A percentile compares a stretch with the other conserved stretches of the same genome.
Evolutionary conservation across 106 monocot genomes (phyloP).

Genomic region (Dendrobium chrysotoxum): DNA sequence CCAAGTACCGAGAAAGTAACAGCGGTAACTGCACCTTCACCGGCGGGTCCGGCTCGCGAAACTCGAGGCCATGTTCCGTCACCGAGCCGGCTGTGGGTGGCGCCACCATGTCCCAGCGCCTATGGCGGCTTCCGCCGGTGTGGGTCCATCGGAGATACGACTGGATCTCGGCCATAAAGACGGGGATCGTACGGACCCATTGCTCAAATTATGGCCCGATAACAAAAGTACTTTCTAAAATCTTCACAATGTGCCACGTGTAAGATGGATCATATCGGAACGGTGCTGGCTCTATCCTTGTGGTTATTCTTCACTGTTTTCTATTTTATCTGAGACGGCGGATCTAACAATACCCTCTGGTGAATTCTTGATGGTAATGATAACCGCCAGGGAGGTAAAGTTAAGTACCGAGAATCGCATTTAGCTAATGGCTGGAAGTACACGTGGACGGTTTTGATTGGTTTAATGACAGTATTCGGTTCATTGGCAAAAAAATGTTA

Average conservation of each 20-base stretch:
- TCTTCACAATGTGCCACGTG: not conserved
- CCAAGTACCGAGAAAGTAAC: too few relatives aligned
- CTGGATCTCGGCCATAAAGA: not conserved
- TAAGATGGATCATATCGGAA: not conserved
- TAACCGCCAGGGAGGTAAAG: not conserved
- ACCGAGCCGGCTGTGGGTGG: not conserved
- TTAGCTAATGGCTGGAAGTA: not conserved
- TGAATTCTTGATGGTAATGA: not conserved
- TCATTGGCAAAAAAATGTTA: not conserved
- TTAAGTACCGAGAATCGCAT: too few relatives aligned
- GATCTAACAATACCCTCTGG: not conserved
- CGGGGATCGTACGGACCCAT: not conserved
- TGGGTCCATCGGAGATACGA: not conserved
- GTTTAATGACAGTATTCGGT: not conserved
- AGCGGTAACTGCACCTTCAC: too few relatives aligned
- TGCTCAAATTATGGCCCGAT: not conserved
- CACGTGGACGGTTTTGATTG: not conserved
- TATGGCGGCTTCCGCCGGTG: not conserved
- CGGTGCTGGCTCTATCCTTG: not conserved
- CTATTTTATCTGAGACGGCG: not conserved
- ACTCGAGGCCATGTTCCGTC: not conserved
- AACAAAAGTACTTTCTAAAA: not conserved
- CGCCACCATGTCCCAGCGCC: not conserved
- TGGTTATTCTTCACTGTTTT: not conserved
- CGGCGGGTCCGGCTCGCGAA: too few relatives aligned